These are phyloP conservation scores for Kwoniella pini DNA, from an alignment of 768 basidiomycete genomes.

Conservation along the genomic window DNA sequence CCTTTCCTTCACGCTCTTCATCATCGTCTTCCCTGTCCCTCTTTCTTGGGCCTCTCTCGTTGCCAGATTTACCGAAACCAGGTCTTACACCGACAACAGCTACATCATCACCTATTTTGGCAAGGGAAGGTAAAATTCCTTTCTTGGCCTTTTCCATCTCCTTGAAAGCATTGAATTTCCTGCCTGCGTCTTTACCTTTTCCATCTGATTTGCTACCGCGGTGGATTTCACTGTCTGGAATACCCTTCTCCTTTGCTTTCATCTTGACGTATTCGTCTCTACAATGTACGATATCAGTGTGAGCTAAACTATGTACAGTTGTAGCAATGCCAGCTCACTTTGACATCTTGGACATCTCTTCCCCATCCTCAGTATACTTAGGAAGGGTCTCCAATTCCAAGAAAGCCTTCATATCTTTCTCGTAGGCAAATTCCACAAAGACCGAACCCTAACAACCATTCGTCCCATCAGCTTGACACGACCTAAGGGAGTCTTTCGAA, in stretches of 20 bases:
- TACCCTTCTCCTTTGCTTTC: conserved; percentile 94
- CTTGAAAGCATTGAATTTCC: conserved; percentile 55
- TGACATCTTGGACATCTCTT: conserved; percentile 78
- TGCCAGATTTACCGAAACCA: conserved; percentile 16
- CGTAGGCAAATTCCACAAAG: conserved; percentile 84
- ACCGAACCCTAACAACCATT: conserved; percentile 69
- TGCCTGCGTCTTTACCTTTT: not conserved
- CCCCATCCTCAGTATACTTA: conserved; percentile 64
- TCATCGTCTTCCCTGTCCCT: conserved; percentile 41
- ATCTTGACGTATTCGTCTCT: conserved; percentile 87
- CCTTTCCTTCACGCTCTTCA: conserved; percentile 38
- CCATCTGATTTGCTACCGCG: conserved; percentile 5
- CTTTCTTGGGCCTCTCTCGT: conserved; percentile 28
- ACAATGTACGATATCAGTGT: not conserved
- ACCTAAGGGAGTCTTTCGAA: conserved; percentile 8
- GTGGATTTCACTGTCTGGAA: conserved; percentile 54
- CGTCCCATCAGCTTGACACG: not conserved
- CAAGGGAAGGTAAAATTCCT: conserved; percentile 35
- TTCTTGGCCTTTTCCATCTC: conserved; percentile 50
- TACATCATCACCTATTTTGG: conserved; percentile 33
- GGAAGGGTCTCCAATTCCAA: conserved; percentile 79
- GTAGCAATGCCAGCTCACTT: conserved; percentile 63
- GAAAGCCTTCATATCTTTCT: conserved; percentile 70
- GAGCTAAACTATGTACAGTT: too few species aligned
- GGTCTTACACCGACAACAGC: conserved; percentile 33